Evolutionary conservation across 805 yeast species (phyloP).

Genomic region (Wickerhamomyces sydowiorum): DNA sequence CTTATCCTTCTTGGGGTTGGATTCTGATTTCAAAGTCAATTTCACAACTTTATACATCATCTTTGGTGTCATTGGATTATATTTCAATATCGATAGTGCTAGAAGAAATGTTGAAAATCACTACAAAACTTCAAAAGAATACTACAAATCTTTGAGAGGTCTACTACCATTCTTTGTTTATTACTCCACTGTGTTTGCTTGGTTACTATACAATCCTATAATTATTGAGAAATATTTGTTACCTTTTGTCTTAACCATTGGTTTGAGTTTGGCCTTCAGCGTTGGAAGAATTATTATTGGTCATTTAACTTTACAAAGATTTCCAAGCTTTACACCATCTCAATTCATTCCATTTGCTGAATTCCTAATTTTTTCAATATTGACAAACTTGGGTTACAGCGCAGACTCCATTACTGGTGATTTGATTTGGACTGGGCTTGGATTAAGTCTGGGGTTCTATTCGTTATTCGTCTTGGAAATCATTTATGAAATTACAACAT

Average conservation of each 20-base stretch:
- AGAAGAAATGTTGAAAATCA: constrained; percentile 50
- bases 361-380: constrained; percentile 23
- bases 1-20: constrained; percentile 11
- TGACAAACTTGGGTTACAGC: constrained; percentile 25
- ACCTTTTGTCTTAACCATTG: constrained; percentile 65
- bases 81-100: constrained; percentile 65
- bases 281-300: constrained; percentile 91
- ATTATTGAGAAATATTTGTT: constrained; percentile 31
- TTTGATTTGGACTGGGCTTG: constrained; percentile 60
- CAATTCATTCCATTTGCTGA: constrained; percentile 59
- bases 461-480: constrained; percentile 69
- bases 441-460: constrained; percentile 63
- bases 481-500: constrained; percentile 72
- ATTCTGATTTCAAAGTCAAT: constrained; percentile 26
- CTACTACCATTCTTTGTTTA: constrained; percentile 57
- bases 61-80: constrained; percentile 48
- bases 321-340: constrained; percentile 71
- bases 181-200: constrained; percentile 21
- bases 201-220: constrained; percentile 49
- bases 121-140: constrained; percentile 28
- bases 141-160: constrained; percentile 40
- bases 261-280: constrained; percentile 69
- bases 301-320: constrained; percentile 74
- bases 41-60: constrained; percentile 38
- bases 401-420: constrained; percentile 39